phyloP scores from a whole-genome alignment of 352 stramenopile species.

The Phytophthora pluvialis region DNA sequence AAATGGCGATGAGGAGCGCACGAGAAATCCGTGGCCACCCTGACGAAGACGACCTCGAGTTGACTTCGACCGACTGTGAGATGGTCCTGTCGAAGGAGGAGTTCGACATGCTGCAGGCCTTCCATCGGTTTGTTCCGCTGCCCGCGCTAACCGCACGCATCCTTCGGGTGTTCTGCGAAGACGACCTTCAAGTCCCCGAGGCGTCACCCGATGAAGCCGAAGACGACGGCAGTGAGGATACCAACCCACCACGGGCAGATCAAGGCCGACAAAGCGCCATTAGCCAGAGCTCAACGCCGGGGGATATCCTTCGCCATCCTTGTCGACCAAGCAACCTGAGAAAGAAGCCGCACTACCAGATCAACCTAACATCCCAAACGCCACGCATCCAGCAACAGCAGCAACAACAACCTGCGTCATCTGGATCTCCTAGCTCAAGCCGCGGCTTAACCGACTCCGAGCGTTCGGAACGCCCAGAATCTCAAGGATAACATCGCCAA shows the following conservation, averaged over 20 bases:
- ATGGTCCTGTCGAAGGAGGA: conserved; percentile 60
- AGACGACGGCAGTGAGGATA: not conserved
- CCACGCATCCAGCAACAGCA: conserved; percentile 19
- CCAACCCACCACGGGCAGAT: not conserved
- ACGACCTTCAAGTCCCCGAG: conserved; percentile 57
- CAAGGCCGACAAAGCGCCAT: not conserved
- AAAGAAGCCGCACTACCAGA: conserved; percentile 53
- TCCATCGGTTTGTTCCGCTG: conserved; percentile 62
- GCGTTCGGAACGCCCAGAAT: conserved; percentile 20
- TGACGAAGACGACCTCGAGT: conserved; percentile 18
- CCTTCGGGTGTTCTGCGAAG: conserved; percentile 57
- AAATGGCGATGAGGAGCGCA: conserved; percentile 22
- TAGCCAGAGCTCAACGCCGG: conserved; percentile 23
- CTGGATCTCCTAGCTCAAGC: conserved; percentile 4
- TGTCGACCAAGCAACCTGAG: conserved; percentile 41
- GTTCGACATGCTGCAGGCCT: conserved; percentile 60
- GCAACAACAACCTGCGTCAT: conserved; percentile 8
- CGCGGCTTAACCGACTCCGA: conserved; percentile 21
- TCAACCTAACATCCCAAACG: conserved; percentile 46
- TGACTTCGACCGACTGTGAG: conserved; percentile 32
- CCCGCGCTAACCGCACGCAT: conserved; percentile 60
- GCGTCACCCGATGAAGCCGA: conserved; percentile 8
- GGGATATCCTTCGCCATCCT: conserved; percentile 35
- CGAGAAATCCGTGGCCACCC: conserved; percentile 14
- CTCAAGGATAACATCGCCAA: conserved; percentile 11